These are phyloP conservation scores for Claviceps pusilla DNA, from an alignment of 2,329 filamentous ascomycete genomes.

Conservation along the genomic window DNA sequence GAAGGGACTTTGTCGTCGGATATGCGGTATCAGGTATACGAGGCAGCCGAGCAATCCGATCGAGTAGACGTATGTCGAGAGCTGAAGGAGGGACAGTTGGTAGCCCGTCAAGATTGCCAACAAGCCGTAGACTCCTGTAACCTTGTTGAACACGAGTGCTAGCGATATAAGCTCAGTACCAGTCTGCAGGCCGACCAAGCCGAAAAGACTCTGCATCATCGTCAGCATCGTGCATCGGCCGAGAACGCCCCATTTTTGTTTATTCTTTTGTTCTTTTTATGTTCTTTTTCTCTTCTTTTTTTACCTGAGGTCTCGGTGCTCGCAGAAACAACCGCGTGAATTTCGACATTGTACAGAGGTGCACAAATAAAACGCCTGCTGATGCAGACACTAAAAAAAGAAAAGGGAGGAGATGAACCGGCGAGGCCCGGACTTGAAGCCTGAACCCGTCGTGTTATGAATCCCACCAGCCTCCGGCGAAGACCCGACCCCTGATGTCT, in stretches of 20 bases:
- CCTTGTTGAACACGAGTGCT: conserved; percentile 78
- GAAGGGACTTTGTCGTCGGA: conserved; percentile 63
- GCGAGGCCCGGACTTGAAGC: background rate
- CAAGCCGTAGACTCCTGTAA: conserved; percentile 78
- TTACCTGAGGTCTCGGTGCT: conserved; percentile 26
- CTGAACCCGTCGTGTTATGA: background rate
- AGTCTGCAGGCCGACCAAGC: conserved; percentile 71
- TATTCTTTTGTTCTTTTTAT: too few species aligned
- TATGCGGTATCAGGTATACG: conserved; percentile 59
- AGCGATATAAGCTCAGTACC: conserved; percentile 75
- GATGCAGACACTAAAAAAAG: background rate
- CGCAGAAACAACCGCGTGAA: conserved; percentile 24
- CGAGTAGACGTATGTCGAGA: conserved; percentile 86
- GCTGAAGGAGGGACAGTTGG: conserved; percentile 64
- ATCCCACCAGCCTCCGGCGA: background rate
- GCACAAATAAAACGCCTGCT: background rate
- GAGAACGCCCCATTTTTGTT: too few species aligned
- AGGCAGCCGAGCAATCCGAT: conserved; percentile 54
- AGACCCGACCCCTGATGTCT: background rate
- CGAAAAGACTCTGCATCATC: conserved; percentile 57
- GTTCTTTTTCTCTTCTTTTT: conserved; percentile 3
- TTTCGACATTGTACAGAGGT: conserved; percentile 17
- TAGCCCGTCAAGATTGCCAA: conserved; percentile 81
- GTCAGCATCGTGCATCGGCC: conserved; percentile 2
- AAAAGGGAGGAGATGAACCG: background rate